Conservation (phyloP, 73 alveolate species). For the Paramecium tetraurelia region DNA sequence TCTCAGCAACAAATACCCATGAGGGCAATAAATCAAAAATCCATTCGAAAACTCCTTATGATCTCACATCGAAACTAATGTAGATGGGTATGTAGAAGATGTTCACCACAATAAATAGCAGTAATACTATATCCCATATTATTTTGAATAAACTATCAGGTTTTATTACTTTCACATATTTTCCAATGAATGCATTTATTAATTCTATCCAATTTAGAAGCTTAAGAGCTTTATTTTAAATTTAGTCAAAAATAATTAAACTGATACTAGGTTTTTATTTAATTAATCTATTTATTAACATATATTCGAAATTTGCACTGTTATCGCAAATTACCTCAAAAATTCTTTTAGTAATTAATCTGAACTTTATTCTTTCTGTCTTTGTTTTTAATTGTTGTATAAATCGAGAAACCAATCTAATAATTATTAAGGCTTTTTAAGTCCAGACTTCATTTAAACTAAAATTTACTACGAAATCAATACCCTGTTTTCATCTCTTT, state of each 20-base stretch:
- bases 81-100: conserved; percentile 54
- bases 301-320: conserved; percentile 14
- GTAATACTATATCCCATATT: conserved; percentile 43
- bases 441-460: conserved; percentile 29
- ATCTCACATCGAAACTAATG: conserved; percentile 40
- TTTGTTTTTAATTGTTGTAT: conserved; percentile 29
- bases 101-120: conserved; percentile 12
- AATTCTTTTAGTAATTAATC: conserved; percentile 30
- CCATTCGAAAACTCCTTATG: conserved; percentile 31
- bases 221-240: background rate
- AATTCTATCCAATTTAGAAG: background rate
- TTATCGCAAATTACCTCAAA: conserved; percentile 16
- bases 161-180: conserved; percentile 9
- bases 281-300: background rate
- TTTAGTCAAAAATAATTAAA: background rate
- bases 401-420: conserved; percentile 33
- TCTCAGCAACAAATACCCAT: conserved; percentile 67
- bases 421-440: background rate
- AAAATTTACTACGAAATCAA: background rate
- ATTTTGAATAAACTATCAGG: conserved; percentile 55
- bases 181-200: background rate
- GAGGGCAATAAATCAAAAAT: conserved; percentile 46
- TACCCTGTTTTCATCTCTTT: conserved; percentile 20
- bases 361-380: conserved; percentile 27
- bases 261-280: conserved; percentile 17